Base-by-base conservation (phyloP, 2,329 filamentous ascomycete species). In the Furcasterigmium sp. region DNA sequence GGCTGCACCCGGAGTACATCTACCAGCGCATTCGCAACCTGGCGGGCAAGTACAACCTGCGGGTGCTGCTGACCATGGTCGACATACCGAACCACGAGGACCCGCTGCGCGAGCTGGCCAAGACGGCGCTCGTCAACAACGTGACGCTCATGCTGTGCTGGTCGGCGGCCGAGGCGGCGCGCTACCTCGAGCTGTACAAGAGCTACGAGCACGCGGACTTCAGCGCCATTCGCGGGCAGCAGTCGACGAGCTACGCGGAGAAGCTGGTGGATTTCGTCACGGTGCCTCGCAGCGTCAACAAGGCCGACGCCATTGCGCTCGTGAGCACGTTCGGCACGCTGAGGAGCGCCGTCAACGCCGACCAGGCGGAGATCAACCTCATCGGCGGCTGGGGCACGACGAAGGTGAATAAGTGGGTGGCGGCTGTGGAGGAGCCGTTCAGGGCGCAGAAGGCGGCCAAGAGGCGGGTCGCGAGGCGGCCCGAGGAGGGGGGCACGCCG, bases 1-100 rank as follows among this genome's bases (percentile, higher is more conserved):
- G 91, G 21, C 76, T 98, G 41, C 93, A 98, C 59, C 93, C 93
- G 1, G 93, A 98, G 65, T 98, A 98, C 70, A 89, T 98, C 56
- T 97, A 97, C 69, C 90, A 85, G 19, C 85, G 93, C 45, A 94
- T 98, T 53, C 84, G 86, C 41, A 81, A 83, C 39, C 72, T 98
- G 5, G 87, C 87, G 41, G 87, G 87, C 40, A 88, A 87, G 65
- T 97, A 94, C 68, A 85, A 83, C 52, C 76, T 98, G 17, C 87
- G 93, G 38, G 76, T 98, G 41, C 69, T 98, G 21, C 76, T 98
- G 39, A 83, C 85, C 17, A 90, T 97, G 80, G 91, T 97, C 20
- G 93, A 98, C 63, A 95, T 98, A 41, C 81, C 85, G 19, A 95
- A 95, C 58, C 93, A 97, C 56, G 89, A 97, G 63, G 90, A 95